A percentile compares a stretch with the other conserved stretches of the same genome.
phyloP scores from a whole-genome alignment of 106 monocot species.

The Platanthera guangdongensis region DNA sequence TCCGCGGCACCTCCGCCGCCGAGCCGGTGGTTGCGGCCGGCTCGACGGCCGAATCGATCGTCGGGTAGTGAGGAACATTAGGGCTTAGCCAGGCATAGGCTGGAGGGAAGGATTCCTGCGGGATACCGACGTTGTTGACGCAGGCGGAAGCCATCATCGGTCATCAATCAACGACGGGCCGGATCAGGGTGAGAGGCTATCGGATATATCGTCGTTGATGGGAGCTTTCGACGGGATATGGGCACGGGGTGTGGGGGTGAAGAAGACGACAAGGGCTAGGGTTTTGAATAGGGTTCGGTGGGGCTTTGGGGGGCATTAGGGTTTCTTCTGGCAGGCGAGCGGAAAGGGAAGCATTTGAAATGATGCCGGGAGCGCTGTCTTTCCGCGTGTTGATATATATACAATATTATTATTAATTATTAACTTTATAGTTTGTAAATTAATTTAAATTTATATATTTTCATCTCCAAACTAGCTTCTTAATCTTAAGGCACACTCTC shows the following conservation, averaged over 20 bases:
- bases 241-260: background rate
- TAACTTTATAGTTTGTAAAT: too few relatives aligned
- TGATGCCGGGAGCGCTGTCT: too few relatives aligned
- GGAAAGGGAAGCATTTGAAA: background rate
- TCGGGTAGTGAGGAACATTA: conserved; percentile 26
- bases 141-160: conserved; percentile 33
- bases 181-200: too few relatives aligned
- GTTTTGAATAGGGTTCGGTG: background rate
- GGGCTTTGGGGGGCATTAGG: background rate
- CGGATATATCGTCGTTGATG: background rate
- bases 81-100: conserved; percentile 32
- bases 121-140: conserved; percentile 16
- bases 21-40: background rate
- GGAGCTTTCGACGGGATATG: background rate
- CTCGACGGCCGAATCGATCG: background rate
- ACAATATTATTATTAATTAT: too few relatives aligned
- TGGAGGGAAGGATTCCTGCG: conserved; percentile 23
- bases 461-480: too few relatives aligned
- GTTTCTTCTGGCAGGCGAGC: background rate
- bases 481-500: too few relatives aligned
- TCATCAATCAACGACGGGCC: background rate
- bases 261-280: background rate
- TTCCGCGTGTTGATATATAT: too few relatives aligned
- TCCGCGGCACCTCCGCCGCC: background rate
- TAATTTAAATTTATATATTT: too few relatives aligned